Evolutionary conservation across 495 filamentous ascomycete species (phyloP).

Genomic region (Pyrenopolyporus hunteri): DNA sequence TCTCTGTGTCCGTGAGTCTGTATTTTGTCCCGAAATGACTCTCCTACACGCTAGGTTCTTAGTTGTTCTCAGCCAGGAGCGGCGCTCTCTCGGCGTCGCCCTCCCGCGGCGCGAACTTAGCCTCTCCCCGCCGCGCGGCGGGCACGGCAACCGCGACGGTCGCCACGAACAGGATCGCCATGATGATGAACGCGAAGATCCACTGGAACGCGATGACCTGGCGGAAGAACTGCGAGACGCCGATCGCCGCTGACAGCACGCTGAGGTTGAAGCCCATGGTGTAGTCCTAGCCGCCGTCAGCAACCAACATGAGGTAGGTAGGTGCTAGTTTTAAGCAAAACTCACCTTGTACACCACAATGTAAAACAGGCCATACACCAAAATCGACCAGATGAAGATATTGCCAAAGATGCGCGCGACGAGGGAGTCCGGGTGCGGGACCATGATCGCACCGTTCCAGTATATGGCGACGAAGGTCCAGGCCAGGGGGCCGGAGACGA

Average conservation of each 20-base stretch:
- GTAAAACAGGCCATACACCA: conserved; percentile 75
- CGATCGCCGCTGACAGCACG: conserved; percentile 74
- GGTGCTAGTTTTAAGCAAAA: not conserved
- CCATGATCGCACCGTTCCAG: conserved; percentile 84
- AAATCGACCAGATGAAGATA: conserved; percentile 81
- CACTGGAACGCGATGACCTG: conserved; percentile 80
- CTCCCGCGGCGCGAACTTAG: conserved; percentile 42
- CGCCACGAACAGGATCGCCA: conserved; percentile 70
- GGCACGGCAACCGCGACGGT: conserved; percentile 69
- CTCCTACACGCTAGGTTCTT: too few relatives aligned
- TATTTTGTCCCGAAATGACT: not conserved
- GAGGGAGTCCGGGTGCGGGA: conserved; percentile 60
- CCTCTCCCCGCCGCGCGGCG: conserved; percentile 61
- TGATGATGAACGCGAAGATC: conserved; percentile 89
- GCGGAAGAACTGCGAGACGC: conserved; percentile 73
- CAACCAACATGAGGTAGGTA: not conserved
- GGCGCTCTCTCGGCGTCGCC: conserved; percentile 59
- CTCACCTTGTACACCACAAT: conserved; percentile 66
- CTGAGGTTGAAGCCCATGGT: conserved; percentile 79
- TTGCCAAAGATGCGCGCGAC: conserved; percentile 80
- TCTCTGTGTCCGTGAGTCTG: too few relatives aligned
- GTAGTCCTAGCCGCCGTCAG: conserved; percentile 62
- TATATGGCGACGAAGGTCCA: conserved; percentile 84
- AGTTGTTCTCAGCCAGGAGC: conserved; percentile 52
- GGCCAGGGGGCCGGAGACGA: conserved; percentile 76